Base-by-base conservation (phyloP, 2,329 filamentous ascomycete genomes). In the Aspergillus bombycis region DNA sequence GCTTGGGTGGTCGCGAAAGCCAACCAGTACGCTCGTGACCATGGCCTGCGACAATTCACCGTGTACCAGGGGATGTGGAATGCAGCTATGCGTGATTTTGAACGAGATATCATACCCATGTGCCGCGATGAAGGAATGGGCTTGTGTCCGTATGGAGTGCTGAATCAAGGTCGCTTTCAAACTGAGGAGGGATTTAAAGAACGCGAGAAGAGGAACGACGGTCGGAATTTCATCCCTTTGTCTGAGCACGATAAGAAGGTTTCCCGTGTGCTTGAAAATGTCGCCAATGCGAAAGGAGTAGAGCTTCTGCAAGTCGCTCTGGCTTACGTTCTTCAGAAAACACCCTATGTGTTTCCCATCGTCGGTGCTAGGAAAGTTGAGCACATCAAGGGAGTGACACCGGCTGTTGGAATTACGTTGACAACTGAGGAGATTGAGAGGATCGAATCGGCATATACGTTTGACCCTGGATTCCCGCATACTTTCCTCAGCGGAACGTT, bases 71-170 rank as follows among this genome's bases (percentile, higher is more conserved):
- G 89, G 11, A 79, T 78, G 12, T 92, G 88, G 88, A 85, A 79
- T 26, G 82, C 84, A 21, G 82, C 79, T 1, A 81, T 86, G 55
- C 85, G 90, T 28, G 90, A 92, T 74, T 85, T 91, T 57, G 88
- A 90, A 78, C 82, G 88, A 28, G 88, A 90, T n/a, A 88, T 90
- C 68, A 82, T 91, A 41, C 88, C 88, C 48, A 91, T 91, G 89
- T 81, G 78, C 45, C 81, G 81, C 43, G 80, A 83, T 34, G 86
- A 90, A 70, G 88, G 88, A 38, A 89, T 90, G 85, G 86, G 79
- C 0, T 70, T 89, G 2, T 82, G 81, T 0, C 85, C 86, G 1
- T 87, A 82, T 79, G 84, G 74, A 0, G 54, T 80, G 1, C 76
- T 88, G 7, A 61, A 63, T 36, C 59, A 64, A 21, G 61, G 62